Conservation (phyloP, 768 basidiomycete species). For the Lentinula guzmanii region DNA sequence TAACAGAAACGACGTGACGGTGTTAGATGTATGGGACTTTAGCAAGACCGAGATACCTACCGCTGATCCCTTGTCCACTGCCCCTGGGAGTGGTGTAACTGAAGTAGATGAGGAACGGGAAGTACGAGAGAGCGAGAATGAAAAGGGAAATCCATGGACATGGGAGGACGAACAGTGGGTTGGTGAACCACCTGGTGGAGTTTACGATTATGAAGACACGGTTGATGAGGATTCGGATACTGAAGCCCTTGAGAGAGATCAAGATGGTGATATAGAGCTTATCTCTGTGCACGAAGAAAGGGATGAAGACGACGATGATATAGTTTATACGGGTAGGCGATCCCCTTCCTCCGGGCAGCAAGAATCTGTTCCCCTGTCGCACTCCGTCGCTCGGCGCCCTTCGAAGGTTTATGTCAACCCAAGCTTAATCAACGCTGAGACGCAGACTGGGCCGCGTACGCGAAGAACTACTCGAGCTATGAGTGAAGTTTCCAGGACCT, state of each 20-base stretch:
- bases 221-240: slow-evolving; percentile 19
- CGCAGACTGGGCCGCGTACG: background rate
- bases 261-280: slow-evolving; percentile 7
- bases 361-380: background rate
- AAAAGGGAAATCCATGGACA: background rate
- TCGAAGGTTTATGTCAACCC: background rate
- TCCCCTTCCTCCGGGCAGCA: background rate
- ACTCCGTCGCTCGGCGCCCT: background rate
- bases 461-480: background rate
- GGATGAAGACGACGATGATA: slow-evolving; percentile 11
- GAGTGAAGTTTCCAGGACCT: background rate
- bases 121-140: background rate
- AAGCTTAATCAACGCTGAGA: background rate
- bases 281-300: slow-evolving; percentile 7
- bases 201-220: slow-evolving; percentile 62
- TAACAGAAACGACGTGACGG: slow-evolving; percentile 70
- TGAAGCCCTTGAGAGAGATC: slow-evolving; percentile 12
- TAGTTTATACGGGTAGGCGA: background rate
- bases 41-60: slow-evolving; percentile 24
- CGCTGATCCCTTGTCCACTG: background rate
- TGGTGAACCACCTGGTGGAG: slow-evolving; percentile 68
- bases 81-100: background rate
- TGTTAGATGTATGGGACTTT: slow-evolving; percentile 90
- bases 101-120: slow-evolving; percentile 10
- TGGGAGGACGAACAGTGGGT: slow-evolving; percentile 61